Percentiles rank a stretch among this genome's conserved stretches.
Conservation (phyloP, 2,329 filamentous ascomycete genomes). For the Dactylonectria estremocensis region DNA sequence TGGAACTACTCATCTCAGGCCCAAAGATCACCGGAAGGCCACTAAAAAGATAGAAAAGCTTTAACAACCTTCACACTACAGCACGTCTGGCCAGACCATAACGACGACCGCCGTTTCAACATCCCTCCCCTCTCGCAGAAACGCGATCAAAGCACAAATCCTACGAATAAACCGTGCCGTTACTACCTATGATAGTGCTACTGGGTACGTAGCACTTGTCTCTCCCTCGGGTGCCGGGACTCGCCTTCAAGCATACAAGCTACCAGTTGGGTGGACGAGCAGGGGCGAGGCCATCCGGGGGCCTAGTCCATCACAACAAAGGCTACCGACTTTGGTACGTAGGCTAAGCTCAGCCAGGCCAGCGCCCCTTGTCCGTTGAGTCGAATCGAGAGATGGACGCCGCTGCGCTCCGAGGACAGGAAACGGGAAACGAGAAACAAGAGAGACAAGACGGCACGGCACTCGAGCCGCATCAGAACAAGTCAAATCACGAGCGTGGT, state of each 20-base stretch:
- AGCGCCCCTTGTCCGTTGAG: constrained; percentile 32
- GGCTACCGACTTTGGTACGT: constrained; percentile 4
- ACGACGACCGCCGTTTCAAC: constrained; percentile 23
- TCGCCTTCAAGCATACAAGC: constrained; percentile 1
- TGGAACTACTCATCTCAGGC: constrained; percentile 2
- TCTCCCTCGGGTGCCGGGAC: neutral
- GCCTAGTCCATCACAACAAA: constrained; percentile 3
- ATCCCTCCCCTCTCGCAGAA: neutral
- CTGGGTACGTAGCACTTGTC: neutral
- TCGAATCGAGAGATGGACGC: constrained; percentile 43
- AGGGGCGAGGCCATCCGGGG: constrained; percentile 6
- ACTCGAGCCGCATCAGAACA: constrained; percentile 20
- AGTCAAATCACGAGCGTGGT: constrained; percentile 20
- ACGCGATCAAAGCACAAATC: constrained; percentile 11
- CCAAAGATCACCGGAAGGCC: neutral
- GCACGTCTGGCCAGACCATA: neutral
- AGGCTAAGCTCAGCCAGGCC: constrained; percentile 33
- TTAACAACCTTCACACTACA: neutral
- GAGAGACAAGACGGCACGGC: constrained; percentile 20
- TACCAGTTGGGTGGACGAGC: neutral
- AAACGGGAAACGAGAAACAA: constrained; percentile 30
- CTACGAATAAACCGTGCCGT: neutral
- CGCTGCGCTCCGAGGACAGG: constrained; percentile 28
- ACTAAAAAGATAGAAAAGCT: neutral
- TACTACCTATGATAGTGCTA: no score